Evolutionary conservation across 148 eudicot genomes (phyloP).

Genomic region (Limonium bicolor): DNA sequence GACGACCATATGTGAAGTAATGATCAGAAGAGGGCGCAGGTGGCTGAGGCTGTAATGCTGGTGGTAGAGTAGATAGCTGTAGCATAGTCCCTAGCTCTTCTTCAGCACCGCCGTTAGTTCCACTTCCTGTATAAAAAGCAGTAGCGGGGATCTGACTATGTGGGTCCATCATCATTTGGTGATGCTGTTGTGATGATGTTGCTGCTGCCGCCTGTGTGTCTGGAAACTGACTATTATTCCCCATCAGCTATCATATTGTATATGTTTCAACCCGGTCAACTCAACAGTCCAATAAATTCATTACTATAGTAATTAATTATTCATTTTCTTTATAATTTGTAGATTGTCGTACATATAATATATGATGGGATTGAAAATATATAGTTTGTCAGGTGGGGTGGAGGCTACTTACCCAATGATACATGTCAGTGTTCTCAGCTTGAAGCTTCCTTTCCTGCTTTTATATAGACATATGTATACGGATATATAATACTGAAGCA

Average conservation of each 20-base stretch:
- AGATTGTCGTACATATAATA: background rate
- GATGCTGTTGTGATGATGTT: background rate
- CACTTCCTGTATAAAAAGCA: background rate
- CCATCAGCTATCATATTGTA: too few species aligned
- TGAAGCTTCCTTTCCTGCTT: conserved; percentile 7
- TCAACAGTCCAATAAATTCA: background rate
- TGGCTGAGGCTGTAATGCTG: background rate
- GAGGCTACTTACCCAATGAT: conserved; percentile 14
- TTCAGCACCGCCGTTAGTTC: background rate
- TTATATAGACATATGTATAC: background rate
- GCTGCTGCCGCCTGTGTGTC: too few species aligned
- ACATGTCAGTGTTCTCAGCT: conserved; percentile 5
- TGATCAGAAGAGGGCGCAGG: background rate
- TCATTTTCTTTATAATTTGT: background rate
- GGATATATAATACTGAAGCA: background rate
- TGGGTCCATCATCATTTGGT: background rate
- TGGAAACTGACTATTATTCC: too few species aligned
- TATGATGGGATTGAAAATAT: background rate
- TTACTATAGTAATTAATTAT: background rate
- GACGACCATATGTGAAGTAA: background rate
- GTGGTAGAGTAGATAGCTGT: conserved; percentile 2
- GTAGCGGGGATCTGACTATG: background rate
- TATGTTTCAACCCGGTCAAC: too few species aligned
- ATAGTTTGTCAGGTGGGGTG: too few species aligned
- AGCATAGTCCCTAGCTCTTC: background rate